These are phyloP conservation scores for Podospora pseudocomata DNA, from an alignment of 495 filamentous ascomycete species.

Conservation along the genomic window DNA sequence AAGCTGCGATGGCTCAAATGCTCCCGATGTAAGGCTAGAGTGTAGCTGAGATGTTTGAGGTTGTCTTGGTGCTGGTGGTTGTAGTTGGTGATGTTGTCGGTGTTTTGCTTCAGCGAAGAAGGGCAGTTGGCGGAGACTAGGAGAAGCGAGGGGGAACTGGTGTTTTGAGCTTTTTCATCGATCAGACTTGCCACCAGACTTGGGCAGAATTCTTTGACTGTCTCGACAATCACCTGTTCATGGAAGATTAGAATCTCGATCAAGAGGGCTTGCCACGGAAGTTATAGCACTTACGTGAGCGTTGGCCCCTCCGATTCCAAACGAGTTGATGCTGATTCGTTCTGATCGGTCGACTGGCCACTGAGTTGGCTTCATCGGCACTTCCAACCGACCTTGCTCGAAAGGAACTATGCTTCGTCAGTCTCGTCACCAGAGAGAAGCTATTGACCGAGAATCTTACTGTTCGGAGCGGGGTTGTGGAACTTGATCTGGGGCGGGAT, in stretches of 20 bases:
- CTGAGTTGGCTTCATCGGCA: slow-evolving; percentile 24
- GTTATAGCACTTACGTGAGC: slow-evolving; percentile 7
- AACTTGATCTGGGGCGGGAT: slow-evolving; percentile 40
- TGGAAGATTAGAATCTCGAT: neutral
- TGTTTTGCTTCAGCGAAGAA: neutral
- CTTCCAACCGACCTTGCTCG: slow-evolving; percentile 17
- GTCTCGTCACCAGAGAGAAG: neutral
- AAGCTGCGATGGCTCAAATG: neutral
- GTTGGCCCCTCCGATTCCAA: slow-evolving; percentile 49
- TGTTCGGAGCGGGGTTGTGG: slow-evolving; percentile 15
- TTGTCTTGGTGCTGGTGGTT: neutral
- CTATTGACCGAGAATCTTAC: neutral
- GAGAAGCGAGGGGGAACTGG: neutral
- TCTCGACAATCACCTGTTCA: neutral
- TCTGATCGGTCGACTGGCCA: slow-evolving; percentile 21
- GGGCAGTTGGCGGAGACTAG: slow-evolving; percentile 12
- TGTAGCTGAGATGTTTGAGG: neutral
- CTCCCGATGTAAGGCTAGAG: neutral
- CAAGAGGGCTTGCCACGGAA: neutral
- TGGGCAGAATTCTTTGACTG: neutral
- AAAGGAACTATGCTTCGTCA: slow-evolving; percentile 8
- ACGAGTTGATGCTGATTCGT: slow-evolving; percentile 47
- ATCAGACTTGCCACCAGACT: neutral
- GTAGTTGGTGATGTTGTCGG: neutral
- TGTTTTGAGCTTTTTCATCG: too few relatives aligned